These are phyloP conservation scores for Tolypocladium nubicola DNA, from an alignment of 2,329 filamentous ascomycete genomes.

Conservation along the genomic window DNA sequence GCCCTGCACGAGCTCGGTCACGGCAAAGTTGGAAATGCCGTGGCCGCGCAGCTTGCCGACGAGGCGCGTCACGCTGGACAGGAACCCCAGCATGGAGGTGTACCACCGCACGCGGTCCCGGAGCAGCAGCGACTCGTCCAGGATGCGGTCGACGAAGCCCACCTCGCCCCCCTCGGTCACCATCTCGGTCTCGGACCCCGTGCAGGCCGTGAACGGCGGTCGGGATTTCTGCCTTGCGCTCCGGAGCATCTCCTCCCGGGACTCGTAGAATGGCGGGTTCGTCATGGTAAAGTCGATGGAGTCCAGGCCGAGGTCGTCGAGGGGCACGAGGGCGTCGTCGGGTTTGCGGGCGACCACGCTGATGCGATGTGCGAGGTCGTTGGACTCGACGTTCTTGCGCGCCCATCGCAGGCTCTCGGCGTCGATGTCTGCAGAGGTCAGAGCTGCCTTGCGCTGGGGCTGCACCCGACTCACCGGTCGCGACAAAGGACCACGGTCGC, in stretches of 20 bases:
- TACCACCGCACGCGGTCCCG: constrained; percentile 68
- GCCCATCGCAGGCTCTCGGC: constrained; percentile 56
- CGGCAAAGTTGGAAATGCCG: constrained; percentile 65
- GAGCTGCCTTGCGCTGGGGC: neutral
- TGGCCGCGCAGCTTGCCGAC: constrained; percentile 48
- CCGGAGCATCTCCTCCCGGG: constrained; percentile 53
- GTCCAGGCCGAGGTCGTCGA: constrained; percentile 39
- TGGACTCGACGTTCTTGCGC: constrained; percentile 53
- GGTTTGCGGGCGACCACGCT: constrained; percentile 45
- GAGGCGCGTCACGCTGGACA: constrained; percentile 53
- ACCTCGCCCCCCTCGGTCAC: constrained; percentile 69
- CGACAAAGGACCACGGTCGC: constrained; percentile 64
- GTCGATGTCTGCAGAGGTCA: constrained; percentile 54
- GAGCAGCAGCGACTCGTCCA: constrained; percentile 56
- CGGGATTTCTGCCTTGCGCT: constrained; percentile 56
- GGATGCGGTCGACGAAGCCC: constrained; percentile 60
- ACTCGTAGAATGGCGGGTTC: constrained; percentile 92
- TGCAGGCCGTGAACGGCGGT: constrained; percentile 62
- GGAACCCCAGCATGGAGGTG: constrained; percentile 80
- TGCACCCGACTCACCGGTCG: constrained; percentile 34
- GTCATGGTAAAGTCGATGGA: constrained; percentile 77
- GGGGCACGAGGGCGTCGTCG: constrained; percentile 49
- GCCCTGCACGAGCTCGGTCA: constrained; percentile 70
- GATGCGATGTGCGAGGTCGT: constrained; percentile 55
- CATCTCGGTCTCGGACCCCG: constrained; percentile 77